Evolutionary conservation across 352 stramenopile genomes (phyloP).

Genomic region (Phytophthora sansomeana): DNA sequence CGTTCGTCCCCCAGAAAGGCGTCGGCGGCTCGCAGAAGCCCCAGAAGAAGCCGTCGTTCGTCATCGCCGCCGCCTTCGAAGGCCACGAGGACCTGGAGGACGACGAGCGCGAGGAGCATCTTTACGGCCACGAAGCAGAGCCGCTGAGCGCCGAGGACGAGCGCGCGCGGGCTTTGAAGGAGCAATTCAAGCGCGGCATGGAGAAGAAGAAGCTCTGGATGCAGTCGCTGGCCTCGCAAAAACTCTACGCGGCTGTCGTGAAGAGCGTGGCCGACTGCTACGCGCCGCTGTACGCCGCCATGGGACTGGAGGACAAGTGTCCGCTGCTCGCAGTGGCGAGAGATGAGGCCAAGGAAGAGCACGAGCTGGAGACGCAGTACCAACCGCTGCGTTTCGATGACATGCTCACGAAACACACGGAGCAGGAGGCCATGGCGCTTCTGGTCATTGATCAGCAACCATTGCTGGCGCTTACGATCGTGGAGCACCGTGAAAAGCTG

Average conservation of each 20-base stretch:
- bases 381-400: slow-evolving; percentile 67
- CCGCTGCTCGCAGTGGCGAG: slow-evolving; percentile 31
- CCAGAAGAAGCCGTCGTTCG: slow-evolving; percentile 53
- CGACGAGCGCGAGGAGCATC: slow-evolving; percentile 20
- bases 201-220: slow-evolving; percentile 77
- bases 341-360: slow-evolving; percentile 23
- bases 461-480: slow-evolving; percentile 50
- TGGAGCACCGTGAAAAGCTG: slow-evolving; percentile 60
- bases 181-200: slow-evolving; percentile 62
- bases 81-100: slow-evolving; percentile 57
- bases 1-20: slow-evolving; percentile 16
- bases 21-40: slow-evolving; percentile 1
- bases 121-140: slow-evolving; percentile 33
- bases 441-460: slow-evolving; percentile 49
- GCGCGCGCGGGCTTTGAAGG: slow-evolving; percentile 35
- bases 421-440: slow-evolving; percentile 68
- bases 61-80: slow-evolving; percentile 63
- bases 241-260: slow-evolving; percentile 48
- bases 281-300: slow-evolving; percentile 55
- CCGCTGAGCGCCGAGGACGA: slow-evolving; percentile 26
- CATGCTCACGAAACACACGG: slow-evolving; percentile 63
- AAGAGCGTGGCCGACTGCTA: slow-evolving; percentile 72
- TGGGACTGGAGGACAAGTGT: slow-evolving; percentile 33
- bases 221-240: slow-evolving; percentile 49
- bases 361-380: slow-evolving; percentile 53